Evolutionary conservation across 805 yeast genomes (phyloP).

Genomic region (Candida stauntonica): DNA sequence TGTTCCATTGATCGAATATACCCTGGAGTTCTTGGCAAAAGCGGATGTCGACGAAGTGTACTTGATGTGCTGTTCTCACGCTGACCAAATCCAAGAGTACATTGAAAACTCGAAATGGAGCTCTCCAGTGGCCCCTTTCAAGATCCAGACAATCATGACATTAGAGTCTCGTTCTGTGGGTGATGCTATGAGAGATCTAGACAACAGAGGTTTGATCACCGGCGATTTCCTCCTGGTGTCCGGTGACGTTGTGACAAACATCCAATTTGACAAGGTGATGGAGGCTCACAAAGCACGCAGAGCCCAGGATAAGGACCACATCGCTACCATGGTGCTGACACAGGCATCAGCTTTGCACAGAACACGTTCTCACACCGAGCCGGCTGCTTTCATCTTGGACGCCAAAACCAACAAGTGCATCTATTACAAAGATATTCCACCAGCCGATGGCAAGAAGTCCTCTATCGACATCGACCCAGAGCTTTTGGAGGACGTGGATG

Average conservation of each 20-base stretch:
- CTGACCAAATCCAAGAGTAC: constrained; percentile 80
- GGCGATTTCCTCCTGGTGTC: constrained; percentile 88
- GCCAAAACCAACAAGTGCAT: constrained; percentile 70
- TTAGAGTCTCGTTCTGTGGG: constrained; percentile 91
- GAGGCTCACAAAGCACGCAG: constrained; percentile 70
- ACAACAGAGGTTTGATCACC: constrained; percentile 80
- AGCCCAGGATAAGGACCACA: constrained; percentile 79
- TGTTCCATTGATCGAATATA: constrained; percentile 90
- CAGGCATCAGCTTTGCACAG: constrained; percentile 82
- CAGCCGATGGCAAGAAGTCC: constrained; percentile 38
- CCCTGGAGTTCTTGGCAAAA: constrained; percentile 87
- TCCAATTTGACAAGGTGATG: constrained; percentile 72
- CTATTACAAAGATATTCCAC: constrained; percentile 75
- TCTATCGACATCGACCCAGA: constrained; percentile 76
- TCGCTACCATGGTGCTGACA: constrained; percentile 89
- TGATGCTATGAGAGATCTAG: constrained; percentile 95
- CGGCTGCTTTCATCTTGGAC: constrained; percentile 82
- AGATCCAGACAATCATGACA: constrained; percentile 71
- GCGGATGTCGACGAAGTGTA: constrained; percentile 89
- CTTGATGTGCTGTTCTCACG: constrained; percentile 86
- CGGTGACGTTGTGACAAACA: constrained; percentile 94
- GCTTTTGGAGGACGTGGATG: constrained; percentile 66
- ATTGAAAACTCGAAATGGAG: constrained; percentile 73
- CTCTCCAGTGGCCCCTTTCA: constrained; percentile 70
- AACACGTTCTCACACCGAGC: constrained; percentile 74